These are phyloP conservation scores for Elsinoe batatas DNA, from an alignment of 2,329 filamentous ascomycete genomes.

Conservation along the genomic window DNA sequence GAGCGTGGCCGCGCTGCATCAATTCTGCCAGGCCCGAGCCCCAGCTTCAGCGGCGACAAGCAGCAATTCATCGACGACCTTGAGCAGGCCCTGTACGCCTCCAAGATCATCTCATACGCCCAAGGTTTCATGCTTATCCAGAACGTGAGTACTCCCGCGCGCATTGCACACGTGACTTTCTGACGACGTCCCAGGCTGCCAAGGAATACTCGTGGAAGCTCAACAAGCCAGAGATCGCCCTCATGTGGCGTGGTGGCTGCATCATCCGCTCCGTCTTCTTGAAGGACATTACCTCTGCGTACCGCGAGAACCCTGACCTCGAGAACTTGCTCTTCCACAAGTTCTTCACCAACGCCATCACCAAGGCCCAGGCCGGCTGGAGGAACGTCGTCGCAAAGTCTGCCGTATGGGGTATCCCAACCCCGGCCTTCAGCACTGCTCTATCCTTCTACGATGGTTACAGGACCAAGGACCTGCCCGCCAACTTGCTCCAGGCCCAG, in stretches of 20 bases:
- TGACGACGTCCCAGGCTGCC: slow-evolving; percentile 57
- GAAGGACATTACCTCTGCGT: slow-evolving; percentile 97
- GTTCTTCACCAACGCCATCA: slow-evolving; percentile 99
- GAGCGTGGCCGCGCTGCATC: slow-evolving; percentile 77
- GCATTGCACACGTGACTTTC: slow-evolving; percentile 12
- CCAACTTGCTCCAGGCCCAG: slow-evolving; percentile 97
- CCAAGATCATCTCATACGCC: slow-evolving; percentile 99
- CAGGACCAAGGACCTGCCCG: slow-evolving; percentile 91
- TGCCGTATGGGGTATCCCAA: slow-evolving; percentile 89
- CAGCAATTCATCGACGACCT: slow-evolving; percentile 91
- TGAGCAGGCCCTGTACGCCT: slow-evolving; percentile 97
- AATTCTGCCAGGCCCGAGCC: slow-evolving; percentile 67
- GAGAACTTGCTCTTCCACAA: slow-evolving; percentile 98
- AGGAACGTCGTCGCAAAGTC: slow-evolving; percentile 84
- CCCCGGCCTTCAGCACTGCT: slow-evolving; percentile 91
- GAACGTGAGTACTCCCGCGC: slow-evolving; percentile 53
- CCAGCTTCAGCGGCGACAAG: slow-evolving; percentile 81
- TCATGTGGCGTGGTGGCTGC: slow-evolving; percentile 99
- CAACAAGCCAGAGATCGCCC: slow-evolving; percentile 98
- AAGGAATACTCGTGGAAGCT: slow-evolving; percentile 97
- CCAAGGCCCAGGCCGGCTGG: slow-evolving; percentile 86
- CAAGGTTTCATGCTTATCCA: slow-evolving; percentile 99
- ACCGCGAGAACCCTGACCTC: slow-evolving; percentile 86
- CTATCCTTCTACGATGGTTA: slow-evolving; percentile 99
- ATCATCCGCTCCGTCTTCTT: slow-evolving; percentile 99